Conservation (phyloP, 2,329 filamentous ascomycete species). For the Fusarium secorum region DNA sequence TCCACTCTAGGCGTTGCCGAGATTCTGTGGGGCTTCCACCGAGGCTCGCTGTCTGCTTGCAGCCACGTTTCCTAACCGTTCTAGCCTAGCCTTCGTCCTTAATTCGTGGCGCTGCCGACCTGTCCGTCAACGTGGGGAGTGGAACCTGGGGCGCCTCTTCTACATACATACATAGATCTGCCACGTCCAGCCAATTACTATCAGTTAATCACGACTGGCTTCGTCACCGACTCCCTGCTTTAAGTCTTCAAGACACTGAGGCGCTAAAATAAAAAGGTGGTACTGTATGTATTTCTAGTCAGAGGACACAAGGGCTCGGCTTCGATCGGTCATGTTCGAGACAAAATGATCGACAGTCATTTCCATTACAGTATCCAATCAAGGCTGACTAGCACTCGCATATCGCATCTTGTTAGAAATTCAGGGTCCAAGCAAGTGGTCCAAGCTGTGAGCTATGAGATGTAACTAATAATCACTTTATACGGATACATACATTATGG, state of each 20-base stretch:
- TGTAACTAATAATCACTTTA: constrained; percentile 14
- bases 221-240: constrained; percentile 25
- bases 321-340: constrained; percentile 23
- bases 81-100: constrained; percentile 2
- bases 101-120: constrained; percentile 29
- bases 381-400: constrained; percentile 6
- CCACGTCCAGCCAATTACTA: neutral
- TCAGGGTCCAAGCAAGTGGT: constrained; percentile 32
- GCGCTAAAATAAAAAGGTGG: neutral
- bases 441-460: constrained; percentile 25
- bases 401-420: constrained; percentile 23
- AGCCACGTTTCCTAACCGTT: constrained; percentile 36
- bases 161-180: neutral
- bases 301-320: constrained; percentile 3
- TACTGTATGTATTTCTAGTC: neutral
- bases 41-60: constrained; percentile 28
- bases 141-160: constrained; percentile 1
- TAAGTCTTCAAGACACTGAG: neutral
- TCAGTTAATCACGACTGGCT: neutral
- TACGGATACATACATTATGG: neutral
- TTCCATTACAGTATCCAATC: neutral
- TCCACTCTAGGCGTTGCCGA: constrained; percentile 27
- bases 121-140: constrained; percentile 2
- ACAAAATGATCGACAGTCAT: constrained; percentile 11
- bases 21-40: constrained; percentile 1